Base-by-base conservation (phyloP, 345 rosid genomes). In the Pseudoturritis turrita region DNA sequence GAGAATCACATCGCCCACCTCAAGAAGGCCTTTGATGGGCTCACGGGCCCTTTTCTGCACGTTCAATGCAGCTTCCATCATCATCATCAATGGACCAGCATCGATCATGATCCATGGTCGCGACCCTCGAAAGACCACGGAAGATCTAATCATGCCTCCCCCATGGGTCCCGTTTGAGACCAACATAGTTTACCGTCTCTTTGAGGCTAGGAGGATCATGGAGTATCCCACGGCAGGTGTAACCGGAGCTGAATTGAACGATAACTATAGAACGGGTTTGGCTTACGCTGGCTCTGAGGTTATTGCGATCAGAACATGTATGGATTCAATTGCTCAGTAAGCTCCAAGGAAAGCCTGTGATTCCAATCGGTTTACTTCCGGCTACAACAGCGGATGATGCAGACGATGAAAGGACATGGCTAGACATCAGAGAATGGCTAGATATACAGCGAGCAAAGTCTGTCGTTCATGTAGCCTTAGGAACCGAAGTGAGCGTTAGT, bases 401-500 rank as follows among this genome's bases (percentile, higher is more conserved):
- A 6, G 35, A 39, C 5, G 73, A 71, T 31, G 46, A 55, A 18
- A 19, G 7, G 11, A 18, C 46, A 2, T 76, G 80, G 86, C 13
- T 7, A 10, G 45, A 14, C 2, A 64, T 79, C 21, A 62, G 15
- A 28, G 57, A 46, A 26, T 83, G 86, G 86, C 40, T 85, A 19
- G 75, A 67, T 33, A 59, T 28, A 9, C 77, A 77, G 36, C 33
- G 12, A 37, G 13, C 4, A 3, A 65, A 62, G 12, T 71, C 73
- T 1, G 85, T 84, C 0, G 63, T 80, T 12, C 81, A 81, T 46
- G 82, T 79, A 17, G 86, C 82, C 3, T 14, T 85, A 31, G 86
- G 86, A 21, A 77, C 76, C 5, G 83, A 84, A 66, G 76, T 52
- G 50, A 52, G 61, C 8, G 10, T 78, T 57, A 70, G 21, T 10